Percentiles rank a stretch among this genome's conserved stretches.
phyloP scores from a whole-genome alignment of 108 stramenopile genomes.

The Nannochloropsis salina region DNA sequence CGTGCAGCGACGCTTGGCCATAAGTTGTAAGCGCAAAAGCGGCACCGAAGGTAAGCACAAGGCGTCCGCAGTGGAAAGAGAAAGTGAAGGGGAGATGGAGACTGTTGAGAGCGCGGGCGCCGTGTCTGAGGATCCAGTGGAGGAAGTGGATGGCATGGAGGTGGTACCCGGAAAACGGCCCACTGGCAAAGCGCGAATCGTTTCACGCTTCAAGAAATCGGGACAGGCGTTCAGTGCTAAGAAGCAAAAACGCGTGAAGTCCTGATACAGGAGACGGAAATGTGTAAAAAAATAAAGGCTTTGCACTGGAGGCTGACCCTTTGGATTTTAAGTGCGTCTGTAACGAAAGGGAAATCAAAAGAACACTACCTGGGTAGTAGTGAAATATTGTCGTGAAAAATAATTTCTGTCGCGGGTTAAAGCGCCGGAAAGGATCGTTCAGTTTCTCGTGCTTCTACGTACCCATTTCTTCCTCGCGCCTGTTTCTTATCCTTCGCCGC shows the following conservation, averaged over 20 bases:
- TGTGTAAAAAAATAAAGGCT: too few relatives aligned
- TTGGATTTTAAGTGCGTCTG: too few relatives aligned
- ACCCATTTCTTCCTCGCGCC: too few relatives aligned
- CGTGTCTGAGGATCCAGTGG: not conserved
- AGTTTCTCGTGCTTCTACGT: too few relatives aligned
- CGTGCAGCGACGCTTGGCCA: constrained; percentile 1
- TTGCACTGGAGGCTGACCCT: too few relatives aligned
- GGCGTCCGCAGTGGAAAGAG: not conserved
- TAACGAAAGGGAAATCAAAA: not conserved
- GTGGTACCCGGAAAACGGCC: not conserved
- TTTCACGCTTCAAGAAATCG: constrained; percentile 1
- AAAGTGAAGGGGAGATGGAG: not conserved
- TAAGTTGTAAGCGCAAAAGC: not conserved
- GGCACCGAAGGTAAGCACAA: not conserved
- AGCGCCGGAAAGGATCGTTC: too few relatives aligned
- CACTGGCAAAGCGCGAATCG: not conserved
- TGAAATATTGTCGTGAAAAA: too few relatives aligned
- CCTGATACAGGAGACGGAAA: too few relatives aligned
- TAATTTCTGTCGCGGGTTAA: too few relatives aligned
- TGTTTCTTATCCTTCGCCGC: too few relatives aligned
- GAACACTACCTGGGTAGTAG: not conserved
- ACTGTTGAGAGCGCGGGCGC: not conserved
- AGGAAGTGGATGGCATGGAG: constrained; percentile 11
- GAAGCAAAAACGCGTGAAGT: not conserved
- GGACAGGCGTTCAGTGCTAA: constrained; percentile 14